A percentile compares a stretch with the other conserved stretches of the same genome.
Evolutionary conservation across 2,329 filamentous ascomycete species (phyloP).

Genomic region (Cryphonectria japonica): DNA sequence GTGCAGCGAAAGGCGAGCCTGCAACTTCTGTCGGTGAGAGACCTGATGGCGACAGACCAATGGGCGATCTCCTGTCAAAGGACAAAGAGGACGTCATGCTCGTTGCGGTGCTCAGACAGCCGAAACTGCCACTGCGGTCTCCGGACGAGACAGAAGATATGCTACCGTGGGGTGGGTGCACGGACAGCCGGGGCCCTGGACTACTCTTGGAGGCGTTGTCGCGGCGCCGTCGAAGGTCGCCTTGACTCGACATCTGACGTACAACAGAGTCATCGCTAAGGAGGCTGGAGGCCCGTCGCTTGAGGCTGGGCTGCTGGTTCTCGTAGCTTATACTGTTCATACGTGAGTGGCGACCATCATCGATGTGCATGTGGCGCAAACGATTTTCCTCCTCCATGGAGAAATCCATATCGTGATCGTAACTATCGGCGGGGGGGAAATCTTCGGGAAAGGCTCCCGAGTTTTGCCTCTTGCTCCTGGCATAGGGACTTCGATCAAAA

Average conservation of each 20-base stretch:
- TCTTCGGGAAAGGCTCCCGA: conserved; percentile 51
- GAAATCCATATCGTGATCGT: conserved; percentile 52
- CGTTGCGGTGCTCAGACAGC: conserved; percentile 48
- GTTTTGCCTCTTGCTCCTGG: conserved; percentile 52
- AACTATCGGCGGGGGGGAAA: conserved; percentile 48
- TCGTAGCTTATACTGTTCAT: conserved; percentile 34
- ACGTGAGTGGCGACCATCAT: conserved; percentile 40
- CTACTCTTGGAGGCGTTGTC: conserved; percentile 55
- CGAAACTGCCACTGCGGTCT: conserved; percentile 53
- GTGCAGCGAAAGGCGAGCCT: conserved; percentile 53
- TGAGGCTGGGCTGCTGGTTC: conserved; percentile 51
- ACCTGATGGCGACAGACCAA: conserved; percentile 50
- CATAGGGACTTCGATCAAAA: conserved; percentile 51
- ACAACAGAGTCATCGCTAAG: conserved; percentile 50
- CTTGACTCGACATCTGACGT: conserved; percentile 44
- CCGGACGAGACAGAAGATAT: conserved; percentile 49
- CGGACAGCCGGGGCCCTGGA: conserved; percentile 53
- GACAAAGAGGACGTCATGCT: conserved; percentile 48
- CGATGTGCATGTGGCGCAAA: conserved; percentile 49
- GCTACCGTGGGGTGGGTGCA: conserved; percentile 47
- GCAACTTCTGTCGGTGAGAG: conserved; percentile 52
- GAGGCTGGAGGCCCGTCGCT: conserved; percentile 61
- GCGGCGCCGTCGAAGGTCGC: conserved; percentile 52
- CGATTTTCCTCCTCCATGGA: conserved; percentile 50
- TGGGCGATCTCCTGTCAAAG: conserved; percentile 52